Evolutionary conservation across 805 yeast genomes (phyloP).

Genomic region (Spathaspora sp.): DNA sequence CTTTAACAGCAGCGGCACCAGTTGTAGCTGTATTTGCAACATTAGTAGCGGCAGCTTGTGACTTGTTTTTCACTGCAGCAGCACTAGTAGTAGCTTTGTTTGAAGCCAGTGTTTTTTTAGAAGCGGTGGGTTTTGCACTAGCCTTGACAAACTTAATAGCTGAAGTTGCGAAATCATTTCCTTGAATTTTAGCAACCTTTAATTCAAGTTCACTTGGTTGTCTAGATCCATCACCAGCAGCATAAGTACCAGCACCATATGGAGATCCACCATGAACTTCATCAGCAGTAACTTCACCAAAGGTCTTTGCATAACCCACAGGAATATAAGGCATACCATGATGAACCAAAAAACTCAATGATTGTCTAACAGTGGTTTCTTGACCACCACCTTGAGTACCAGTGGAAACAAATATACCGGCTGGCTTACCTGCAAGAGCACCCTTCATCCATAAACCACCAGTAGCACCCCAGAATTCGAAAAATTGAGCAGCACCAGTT

Average conservation of each 20-base stretch:
- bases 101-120: neutral
- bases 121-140: neutral
- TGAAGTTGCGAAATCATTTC: slow-evolving; percentile 45
- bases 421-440: slow-evolving; percentile 66
- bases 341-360: slow-evolving; percentile 60
- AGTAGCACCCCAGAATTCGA: slow-evolving; percentile 71
- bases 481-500: slow-evolving; percentile 71
- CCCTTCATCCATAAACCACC: slow-evolving; percentile 77
- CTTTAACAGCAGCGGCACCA: no score
- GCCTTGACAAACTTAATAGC: slow-evolving; percentile 14
- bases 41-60: slow-evolving; percentile 4
- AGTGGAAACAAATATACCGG: slow-evolving; percentile 68
- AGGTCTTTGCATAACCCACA: slow-evolving; percentile 62
- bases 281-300: slow-evolving; percentile 51
- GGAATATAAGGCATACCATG: slow-evolving; percentile 80
- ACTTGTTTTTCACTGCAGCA: neutral
- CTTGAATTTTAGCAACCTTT: slow-evolving; percentile 65
- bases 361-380: slow-evolving; percentile 62
- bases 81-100: neutral
- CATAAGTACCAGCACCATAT: slow-evolving; percentile 84
- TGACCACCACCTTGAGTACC: slow-evolving; percentile 79
- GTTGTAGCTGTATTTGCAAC: neutral
- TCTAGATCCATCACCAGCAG: slow-evolving; percentile 76
- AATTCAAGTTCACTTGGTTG: slow-evolving; percentile 60
- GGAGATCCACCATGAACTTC: slow-evolving; percentile 81